These are phyloP conservation scores for Venturia nashicola DNA, from an alignment of 2,329 filamentous ascomycete species.

Conservation along the genomic window DNA sequence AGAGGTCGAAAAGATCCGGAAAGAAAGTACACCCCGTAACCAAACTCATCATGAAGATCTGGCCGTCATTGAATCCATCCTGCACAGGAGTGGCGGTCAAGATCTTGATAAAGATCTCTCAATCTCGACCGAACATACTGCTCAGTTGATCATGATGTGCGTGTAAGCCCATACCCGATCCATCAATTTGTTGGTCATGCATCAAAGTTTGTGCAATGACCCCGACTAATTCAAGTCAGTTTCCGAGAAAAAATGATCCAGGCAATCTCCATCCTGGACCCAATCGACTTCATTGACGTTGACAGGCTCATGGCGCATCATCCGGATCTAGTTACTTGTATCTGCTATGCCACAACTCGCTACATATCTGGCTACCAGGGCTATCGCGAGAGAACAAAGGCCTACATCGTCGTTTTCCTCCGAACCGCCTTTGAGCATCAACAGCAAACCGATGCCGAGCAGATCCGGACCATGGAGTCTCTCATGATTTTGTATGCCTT, in stretches of 20 bases:
- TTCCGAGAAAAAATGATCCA: slow-evolving; percentile 1
- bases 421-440: neutral
- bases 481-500: neutral
- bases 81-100: neutral
- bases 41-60: slow-evolving; percentile 1
- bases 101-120: neutral
- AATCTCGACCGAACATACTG: neutral
- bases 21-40: neutral
- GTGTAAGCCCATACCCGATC: neutral
- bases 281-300: neutral
- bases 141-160: neutral
- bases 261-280: neutral
- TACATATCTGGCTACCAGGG: neutral
- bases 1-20: neutral
- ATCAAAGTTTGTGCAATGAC: neutral
- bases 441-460: neutral
- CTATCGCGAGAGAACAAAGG: neutral
- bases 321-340: neutral
- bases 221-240: neutral
- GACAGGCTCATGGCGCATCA: neutral
- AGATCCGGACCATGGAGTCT: neutral
- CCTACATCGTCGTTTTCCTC: neutral
- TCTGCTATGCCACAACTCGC: neutral
- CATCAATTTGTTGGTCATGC: neutral
- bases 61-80: neutral